Percentiles rank a stretch among this genome's conserved stretches.
Evolutionary conservation across 345 rosid genomes (phyloP).

Genomic region (Euphorbia peplus): DNA sequence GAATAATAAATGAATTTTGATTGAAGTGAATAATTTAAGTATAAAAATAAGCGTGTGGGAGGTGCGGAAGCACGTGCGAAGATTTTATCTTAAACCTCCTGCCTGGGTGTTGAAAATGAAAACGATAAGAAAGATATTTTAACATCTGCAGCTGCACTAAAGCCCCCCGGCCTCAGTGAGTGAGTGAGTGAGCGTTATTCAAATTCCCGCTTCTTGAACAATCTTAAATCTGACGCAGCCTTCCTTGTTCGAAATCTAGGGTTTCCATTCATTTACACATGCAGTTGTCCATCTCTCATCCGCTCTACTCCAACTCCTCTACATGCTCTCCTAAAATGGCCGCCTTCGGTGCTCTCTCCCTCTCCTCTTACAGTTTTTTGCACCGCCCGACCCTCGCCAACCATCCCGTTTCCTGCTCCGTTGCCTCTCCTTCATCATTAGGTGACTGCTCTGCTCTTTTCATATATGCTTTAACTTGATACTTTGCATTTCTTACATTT

Average conservation of each 20-base stretch:
- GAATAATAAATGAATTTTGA: too few species aligned
- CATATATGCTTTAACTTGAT: neutral
- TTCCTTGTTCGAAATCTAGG: too few species aligned
- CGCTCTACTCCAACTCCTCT: constrained; percentile 19
- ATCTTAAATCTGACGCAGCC: too few species aligned
- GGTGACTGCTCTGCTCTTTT: constrained; percentile 41
- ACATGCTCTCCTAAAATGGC: constrained; percentile 45
- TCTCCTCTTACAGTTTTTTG: constrained; percentile 39
- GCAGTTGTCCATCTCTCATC: constrained; percentile 33
- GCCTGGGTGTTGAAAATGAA: neutral
- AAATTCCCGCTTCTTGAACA: constrained; percentile 39
- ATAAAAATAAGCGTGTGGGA: too few species aligned
- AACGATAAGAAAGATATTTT: neutral
- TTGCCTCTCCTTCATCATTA: constrained; percentile 41
- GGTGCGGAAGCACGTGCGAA: too few species aligned
- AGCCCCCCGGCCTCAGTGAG: too few species aligned
- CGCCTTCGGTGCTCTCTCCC: constrained; percentile 51
- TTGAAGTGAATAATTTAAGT: too few species aligned
- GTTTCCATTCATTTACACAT: constrained; percentile 16
- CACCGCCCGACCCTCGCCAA: constrained; percentile 29
- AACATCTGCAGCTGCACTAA: too few species aligned
- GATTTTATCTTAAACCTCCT: too few species aligned
- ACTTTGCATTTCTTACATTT: neutral
- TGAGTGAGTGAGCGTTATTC: too few species aligned
- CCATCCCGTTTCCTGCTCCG: constrained; percentile 48